These are phyloP conservation scores for Rosa lucieae DNA, from an alignment of 306 rosid species.

Conservation along the genomic window DNA sequence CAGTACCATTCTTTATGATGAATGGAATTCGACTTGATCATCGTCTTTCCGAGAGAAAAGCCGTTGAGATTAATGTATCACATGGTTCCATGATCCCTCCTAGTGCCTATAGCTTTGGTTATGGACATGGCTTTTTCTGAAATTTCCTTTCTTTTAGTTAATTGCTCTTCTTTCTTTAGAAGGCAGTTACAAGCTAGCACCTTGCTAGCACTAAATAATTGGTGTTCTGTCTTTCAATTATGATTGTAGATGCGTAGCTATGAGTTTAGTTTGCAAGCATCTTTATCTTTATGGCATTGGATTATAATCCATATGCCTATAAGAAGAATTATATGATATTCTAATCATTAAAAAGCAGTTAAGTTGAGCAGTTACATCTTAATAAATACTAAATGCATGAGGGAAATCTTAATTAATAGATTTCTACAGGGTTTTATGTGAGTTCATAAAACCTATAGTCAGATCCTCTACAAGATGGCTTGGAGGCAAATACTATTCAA, in stretches of 20 bases:
- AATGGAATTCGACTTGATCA: neutral
- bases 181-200: neutral
- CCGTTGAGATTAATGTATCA: neutral
- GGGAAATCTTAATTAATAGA: neutral
- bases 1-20: neutral
- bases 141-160: neutral
- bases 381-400: neutral
- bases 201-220: neutral
- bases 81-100: neutral
- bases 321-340: neutral
- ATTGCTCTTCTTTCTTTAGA: neutral
- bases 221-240: neutral
- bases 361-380: neutral
- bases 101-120: conserved; percentile 6
- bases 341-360: neutral
- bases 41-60: neutral
- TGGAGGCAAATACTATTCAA: neutral
- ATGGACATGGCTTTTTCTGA: neutral
- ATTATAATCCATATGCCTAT: neutral
- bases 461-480: neutral
- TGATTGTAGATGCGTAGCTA: neutral
- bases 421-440: neutral
- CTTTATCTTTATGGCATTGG: neutral
- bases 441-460: neutral
- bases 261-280: neutral